These are phyloP conservation scores for Pseudocercospora macadamiae DNA, from an alignment of 2,329 filamentous ascomycete species.

Conservation along the genomic window DNA sequence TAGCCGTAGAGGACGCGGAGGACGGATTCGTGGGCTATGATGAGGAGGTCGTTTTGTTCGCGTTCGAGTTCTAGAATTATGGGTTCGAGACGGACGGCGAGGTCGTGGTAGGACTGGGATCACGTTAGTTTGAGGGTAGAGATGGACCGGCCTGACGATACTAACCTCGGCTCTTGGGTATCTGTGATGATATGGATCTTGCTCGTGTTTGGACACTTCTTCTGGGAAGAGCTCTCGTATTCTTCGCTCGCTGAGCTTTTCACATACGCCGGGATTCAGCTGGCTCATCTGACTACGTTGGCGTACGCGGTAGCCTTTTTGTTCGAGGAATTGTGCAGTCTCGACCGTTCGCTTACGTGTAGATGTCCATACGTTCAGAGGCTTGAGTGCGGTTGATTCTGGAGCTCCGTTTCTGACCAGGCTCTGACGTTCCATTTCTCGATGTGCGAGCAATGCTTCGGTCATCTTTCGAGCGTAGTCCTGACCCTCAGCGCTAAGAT, in stretches of 20 bases:
- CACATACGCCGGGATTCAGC: slow-evolving; percentile 93
- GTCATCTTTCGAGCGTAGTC: slow-evolving; percentile 86
- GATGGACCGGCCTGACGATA: neutral
- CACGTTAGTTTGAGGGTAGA: neutral
- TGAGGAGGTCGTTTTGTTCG: slow-evolving; percentile 95
- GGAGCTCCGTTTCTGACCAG: slow-evolving; percentile 69
- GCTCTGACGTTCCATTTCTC: slow-evolving; percentile 76
- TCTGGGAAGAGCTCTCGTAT: slow-evolving; percentile 85
- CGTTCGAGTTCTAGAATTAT: slow-evolving; percentile 97
- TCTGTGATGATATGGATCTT: slow-evolving; percentile 94
- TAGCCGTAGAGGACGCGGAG: slow-evolving; percentile 95
- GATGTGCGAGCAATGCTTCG: slow-evolving; percentile 78
- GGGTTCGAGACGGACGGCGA: slow-evolving; percentile 95
- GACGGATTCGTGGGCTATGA: slow-evolving; percentile 98
- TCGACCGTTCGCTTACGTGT: slow-evolving; percentile 88
- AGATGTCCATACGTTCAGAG: slow-evolving; percentile 91
- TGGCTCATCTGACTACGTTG: slow-evolving; percentile 97
- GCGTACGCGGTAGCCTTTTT: slow-evolving; percentile 79
- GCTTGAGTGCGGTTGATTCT: slow-evolving; percentile 68
- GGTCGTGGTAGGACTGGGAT: slow-evolving; percentile 87
- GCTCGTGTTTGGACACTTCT: slow-evolving; percentile 88
- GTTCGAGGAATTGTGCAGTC: slow-evolving; percentile 79
- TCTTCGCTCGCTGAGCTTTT: slow-evolving; percentile 82
- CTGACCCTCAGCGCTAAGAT: slow-evolving; percentile 76
- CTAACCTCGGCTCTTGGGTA: slow-evolving; percentile 89